phyloP scores from a whole-genome alignment of 345 rosid species.

The Iberis pinnata region DNA sequence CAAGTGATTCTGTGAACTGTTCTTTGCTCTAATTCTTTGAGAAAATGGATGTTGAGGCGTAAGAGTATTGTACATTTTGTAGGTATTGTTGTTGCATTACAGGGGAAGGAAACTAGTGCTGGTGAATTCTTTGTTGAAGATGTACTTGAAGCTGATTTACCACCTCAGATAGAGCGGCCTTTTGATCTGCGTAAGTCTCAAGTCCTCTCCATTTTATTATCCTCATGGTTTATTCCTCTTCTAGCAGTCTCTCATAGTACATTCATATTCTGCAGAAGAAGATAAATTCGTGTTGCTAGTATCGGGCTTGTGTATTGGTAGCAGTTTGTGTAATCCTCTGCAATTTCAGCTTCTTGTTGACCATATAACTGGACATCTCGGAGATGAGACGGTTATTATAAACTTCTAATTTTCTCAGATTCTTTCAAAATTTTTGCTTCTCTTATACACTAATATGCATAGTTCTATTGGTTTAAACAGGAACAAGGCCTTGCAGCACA shows the following conservation, averaged over 20 bases:
- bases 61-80: conserved; percentile 15
- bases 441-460: conserved; percentile 9
- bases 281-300: conserved; percentile 76
- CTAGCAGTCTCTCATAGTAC: conserved; percentile 20
- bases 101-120: conserved; percentile 75
- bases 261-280: conserved; percentile 48
- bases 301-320: conserved; percentile 76
- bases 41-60: conserved; percentile 2
- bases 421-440: conserved; percentile 7
- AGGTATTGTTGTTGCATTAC: conserved; percentile 81
- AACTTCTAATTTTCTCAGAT: conserved; percentile 19
- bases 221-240: conserved; percentile 1
- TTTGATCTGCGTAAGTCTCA: conserved; percentile 47
- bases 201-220: conserved; percentile 11
- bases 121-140: conserved; percentile 81
- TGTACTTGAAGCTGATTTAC: conserved; percentile 80
- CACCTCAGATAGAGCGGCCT: conserved; percentile 65
- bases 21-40: conserved; percentile 7
- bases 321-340: conserved; percentile 65
- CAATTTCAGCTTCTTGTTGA: conserved; percentile 92
- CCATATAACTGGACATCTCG: conserved; percentile 87
- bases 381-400: conserved; percentile 78
- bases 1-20: neutral
- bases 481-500: conserved; percentile 70
- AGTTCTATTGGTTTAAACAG: conserved; percentile 33